Percentiles rank a stretch among this genome's conserved stretches.
phyloP scores from a whole-genome alignment of 2,329 filamentous ascomycete genomes.

The Beauveria bassiana region DNA sequence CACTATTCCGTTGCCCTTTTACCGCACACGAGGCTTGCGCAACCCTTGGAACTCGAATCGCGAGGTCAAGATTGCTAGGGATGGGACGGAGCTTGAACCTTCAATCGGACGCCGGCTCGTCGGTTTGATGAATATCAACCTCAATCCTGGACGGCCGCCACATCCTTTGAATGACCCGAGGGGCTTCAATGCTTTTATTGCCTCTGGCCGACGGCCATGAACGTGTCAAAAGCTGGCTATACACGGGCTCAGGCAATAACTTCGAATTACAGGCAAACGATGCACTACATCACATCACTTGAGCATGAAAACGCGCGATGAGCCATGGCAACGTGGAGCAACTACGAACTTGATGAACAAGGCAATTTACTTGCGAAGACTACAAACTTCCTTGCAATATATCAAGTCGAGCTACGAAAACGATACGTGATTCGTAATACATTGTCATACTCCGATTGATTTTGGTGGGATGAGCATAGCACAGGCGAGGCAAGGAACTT shows the following conservation, averaged over 20 bases:
- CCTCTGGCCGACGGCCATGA: neutral
- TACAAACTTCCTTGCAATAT: neutral
- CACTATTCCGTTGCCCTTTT: constrained; percentile 76
- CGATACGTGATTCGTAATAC: neutral
- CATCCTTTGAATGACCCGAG: neutral
- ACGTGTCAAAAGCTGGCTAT: neutral
- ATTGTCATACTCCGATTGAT: neutral
- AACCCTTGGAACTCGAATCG: constrained; percentile 95
- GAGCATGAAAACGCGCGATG: no score
- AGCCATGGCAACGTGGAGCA: no score
- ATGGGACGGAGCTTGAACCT: constrained; percentile 89
- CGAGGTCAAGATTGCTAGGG: constrained; percentile 91
- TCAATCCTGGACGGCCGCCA: neutral
- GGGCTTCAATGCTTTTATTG: neutral
- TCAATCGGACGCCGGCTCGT: constrained; percentile 68
- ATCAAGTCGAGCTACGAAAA: neutral
- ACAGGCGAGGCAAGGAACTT: neutral
- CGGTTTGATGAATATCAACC: constrained; percentile 61
- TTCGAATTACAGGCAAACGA: neutral
- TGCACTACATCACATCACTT: neutral
- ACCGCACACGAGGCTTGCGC: constrained; percentile 74
- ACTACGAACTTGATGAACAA: neutral
- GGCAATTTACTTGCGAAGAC: neutral
- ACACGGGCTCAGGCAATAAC: no score
- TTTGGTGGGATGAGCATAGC: constrained; percentile 2